phyloP scores from a whole-genome alignment of 257 asterid species.

The Penstemon davidsonii region DNA sequence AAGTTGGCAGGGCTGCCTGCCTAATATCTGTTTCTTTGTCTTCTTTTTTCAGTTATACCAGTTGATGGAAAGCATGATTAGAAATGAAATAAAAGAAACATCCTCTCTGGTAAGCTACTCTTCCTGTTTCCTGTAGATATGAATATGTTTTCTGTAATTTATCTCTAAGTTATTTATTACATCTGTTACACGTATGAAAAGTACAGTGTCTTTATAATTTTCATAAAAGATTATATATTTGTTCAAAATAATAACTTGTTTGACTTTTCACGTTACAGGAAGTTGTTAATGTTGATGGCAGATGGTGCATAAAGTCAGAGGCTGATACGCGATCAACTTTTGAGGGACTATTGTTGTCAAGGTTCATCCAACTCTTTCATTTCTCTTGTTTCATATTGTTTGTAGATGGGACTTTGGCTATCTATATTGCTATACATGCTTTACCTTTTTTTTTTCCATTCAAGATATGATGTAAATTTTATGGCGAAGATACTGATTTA shows the following conservation, averaged over 20 bases:
- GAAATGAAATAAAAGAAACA: slow-evolving; percentile 61
- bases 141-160: neutral
- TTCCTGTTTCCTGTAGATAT: slow-evolving; percentile 7
- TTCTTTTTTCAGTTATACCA: slow-evolving; percentile 60
- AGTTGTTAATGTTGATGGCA: slow-evolving; percentile 71
- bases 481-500: neutral
- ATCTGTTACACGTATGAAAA: slow-evolving; percentile 6
- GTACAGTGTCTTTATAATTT: neutral
- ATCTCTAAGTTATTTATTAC: slow-evolving; percentile 16
- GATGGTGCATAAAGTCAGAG: slow-evolving; percentile 87
- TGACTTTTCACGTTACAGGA: slow-evolving; percentile 48
- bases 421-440: slow-evolving; percentile 6
- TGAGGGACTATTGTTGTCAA: slow-evolving; percentile 81
- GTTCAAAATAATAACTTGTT: neutral
- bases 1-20: slow-evolving; percentile 26
- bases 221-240: slow-evolving; percentile 1
- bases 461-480: slow-evolving; percentile 1
- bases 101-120: slow-evolving; percentile 53
- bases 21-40: slow-evolving; percentile 22
- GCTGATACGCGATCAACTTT: slow-evolving; percentile 44
- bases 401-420: neutral
- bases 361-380: slow-evolving; percentile 54
- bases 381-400: slow-evolving; percentile 25
- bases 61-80: slow-evolving; percentile 76
- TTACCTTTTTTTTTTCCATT: slow-evolving; percentile 7